phyloP scores from a whole-genome alignment of 31 red algal species.

The Bonnemaisonia californica region DNA sequence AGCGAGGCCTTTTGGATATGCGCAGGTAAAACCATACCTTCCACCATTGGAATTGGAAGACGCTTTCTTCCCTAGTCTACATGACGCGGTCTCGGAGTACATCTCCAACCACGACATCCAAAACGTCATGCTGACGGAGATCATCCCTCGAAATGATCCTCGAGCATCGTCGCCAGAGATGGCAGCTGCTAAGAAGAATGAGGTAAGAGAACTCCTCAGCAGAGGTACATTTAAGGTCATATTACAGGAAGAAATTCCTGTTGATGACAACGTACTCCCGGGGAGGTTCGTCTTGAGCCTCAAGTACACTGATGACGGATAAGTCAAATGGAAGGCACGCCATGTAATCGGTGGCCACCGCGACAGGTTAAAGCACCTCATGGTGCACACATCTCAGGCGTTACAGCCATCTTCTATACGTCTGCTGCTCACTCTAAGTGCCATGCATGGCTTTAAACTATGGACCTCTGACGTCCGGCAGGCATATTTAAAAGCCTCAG shows the following conservation, averaged over 20 bases:
- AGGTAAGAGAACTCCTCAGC: neutral
- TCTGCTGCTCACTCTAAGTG: slow-evolving; percentile 1
- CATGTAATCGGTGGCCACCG: slow-evolving; percentile 32
- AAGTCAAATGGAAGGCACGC: slow-evolving; percentile 19
- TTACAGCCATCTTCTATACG: slow-evolving; percentile 14
- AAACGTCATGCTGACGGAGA: neutral
- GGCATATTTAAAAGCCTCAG: slow-evolving; percentile 5
- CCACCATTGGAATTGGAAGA: neutral
- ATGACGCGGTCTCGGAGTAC: neutral
- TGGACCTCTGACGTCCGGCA: slow-evolving; percentile 27
- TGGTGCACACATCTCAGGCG: slow-evolving; percentile 23
- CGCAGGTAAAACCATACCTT: neutral
- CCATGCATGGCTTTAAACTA: neutral
- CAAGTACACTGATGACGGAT: slow-evolving; percentile 20
- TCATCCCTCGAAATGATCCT: neutral
- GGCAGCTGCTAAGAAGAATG: neutral
- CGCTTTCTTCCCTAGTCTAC: neutral
- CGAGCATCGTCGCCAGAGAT: neutral
- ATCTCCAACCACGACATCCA: neutral
- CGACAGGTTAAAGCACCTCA: slow-evolving; percentile 10
- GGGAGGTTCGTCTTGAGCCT: slow-evolving; percentile 25
- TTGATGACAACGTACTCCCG: slow-evolving; percentile 19
- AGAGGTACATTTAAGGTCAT: slow-evolving; percentile 16
- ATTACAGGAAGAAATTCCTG: slow-evolving; percentile 9
- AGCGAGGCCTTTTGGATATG: neutral